Base-by-base conservation (phyloP, 2,329 filamentous ascomycete genomes). In the Harringtonia lauricola region DNA sequence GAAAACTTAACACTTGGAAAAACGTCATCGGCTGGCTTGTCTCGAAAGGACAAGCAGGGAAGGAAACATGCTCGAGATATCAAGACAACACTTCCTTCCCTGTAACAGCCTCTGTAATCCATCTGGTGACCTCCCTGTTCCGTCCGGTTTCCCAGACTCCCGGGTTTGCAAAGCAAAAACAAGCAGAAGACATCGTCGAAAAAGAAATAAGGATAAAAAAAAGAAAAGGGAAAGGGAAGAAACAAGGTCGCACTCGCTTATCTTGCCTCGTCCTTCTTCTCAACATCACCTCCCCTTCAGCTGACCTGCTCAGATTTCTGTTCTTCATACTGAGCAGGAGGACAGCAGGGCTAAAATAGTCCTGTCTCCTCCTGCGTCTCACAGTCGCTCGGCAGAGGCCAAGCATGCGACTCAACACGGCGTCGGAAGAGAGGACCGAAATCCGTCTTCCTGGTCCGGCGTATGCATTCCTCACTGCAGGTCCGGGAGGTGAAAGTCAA, bases 1-100 rank as follows among this genome's bases (percentile, higher is more conserved):
- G 61, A 64, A 64, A 64, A 64, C 61, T 63, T 63, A 48, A 47
- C 38, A 41, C 28, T 24, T 19, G 44, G 47, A 48, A 40, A 48
- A 40, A 48, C 48, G 46, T 60, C 56, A 58, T 48, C 7, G 50
- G 55, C 52, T 33, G 12, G 15, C 26, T 3, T 21, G 28, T 6
- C 21, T 3, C 15, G 34, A 31, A 18, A 30, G 15, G 15, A 13
- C 28, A 15, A 37, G 41, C 2, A 29, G 22, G 12, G 24, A 18
- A n/a, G 9, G 18, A 6, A 6, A 6, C n/a, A 18, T 19, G n/a
- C 6, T 10, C 33, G 24, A 28, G 24, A 26, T 7, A 26, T 10
- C 24, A 29, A 15, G 9, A 38, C 35, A 24, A 2, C 34, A 9
- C 14, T 9, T 4, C 28, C 28, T 19, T 12, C 29, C 14, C 13